Evolutionary conservation across 805 yeast genomes (phyloP).

Genomic region (Dipodascus albidus): DNA sequence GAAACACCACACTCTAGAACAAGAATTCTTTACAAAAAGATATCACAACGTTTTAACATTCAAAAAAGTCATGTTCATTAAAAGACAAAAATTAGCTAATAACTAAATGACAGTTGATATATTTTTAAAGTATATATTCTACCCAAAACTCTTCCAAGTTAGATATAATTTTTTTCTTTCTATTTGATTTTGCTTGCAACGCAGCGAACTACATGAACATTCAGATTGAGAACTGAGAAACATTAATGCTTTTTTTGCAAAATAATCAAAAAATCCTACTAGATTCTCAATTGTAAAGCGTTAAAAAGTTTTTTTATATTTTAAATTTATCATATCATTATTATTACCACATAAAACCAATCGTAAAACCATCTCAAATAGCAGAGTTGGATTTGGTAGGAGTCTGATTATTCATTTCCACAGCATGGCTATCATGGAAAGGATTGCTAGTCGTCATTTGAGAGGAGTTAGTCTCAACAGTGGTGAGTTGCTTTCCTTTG

Average conservation of each 20-base stretch:
- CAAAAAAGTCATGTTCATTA: background rate
- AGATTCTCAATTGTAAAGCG: too few species aligned
- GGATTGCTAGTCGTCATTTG: constrained; percentile 2
- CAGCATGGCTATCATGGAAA: background rate
- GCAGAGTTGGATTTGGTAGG: background rate
- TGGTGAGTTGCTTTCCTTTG: background rate
- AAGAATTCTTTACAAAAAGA: background rate
- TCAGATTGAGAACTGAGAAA: too few species aligned
- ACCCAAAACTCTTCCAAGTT: too few species aligned
- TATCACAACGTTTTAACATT: background rate
- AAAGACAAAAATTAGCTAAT: too few species aligned
- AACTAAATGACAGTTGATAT: too few species aligned
- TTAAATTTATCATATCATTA: background rate
- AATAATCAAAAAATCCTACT: too few species aligned
- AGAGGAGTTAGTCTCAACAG: background rate
- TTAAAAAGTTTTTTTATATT: too few species aligned
- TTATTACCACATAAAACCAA: background rate
- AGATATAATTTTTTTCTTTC: too few species aligned
- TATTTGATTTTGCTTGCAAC: too few species aligned
- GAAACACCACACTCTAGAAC: background rate
- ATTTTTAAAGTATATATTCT: too few species aligned
- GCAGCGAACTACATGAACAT: too few species aligned
- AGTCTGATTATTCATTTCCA: background rate
- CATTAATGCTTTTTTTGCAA: too few species aligned
- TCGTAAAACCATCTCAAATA: background rate